Evolutionary conservation across 2,329 filamentous ascomycete species (phyloP).

Genomic region (Rhynchosporium agropyri): DNA sequence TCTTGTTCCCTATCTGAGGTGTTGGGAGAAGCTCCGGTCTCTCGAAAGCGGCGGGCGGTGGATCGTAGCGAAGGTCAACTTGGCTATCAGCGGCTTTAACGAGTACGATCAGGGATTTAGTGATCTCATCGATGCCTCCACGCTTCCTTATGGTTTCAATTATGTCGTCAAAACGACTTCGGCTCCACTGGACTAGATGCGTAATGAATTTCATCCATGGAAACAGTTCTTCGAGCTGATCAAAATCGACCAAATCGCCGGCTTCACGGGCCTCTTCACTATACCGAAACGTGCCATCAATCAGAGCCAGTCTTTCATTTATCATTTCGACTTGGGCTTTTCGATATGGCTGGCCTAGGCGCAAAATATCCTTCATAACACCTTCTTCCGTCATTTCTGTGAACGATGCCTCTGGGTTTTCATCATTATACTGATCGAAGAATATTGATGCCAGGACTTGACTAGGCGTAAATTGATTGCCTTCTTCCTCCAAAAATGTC

Average conservation of each 20-base stretch:
- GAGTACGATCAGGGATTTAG: constrained; percentile 41
- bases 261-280: constrained; percentile 40
- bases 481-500: constrained; percentile 42
- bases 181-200: constrained; percentile 50
- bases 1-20: constrained; percentile 24
- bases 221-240: constrained; percentile 49
- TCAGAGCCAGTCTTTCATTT: constrained; percentile 44
- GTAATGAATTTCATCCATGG: constrained; percentile 53
- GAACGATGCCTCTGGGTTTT: constrained; percentile 40
- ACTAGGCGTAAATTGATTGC: constrained; percentile 45
- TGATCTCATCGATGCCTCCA: constrained; percentile 46
- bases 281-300: constrained; percentile 43
- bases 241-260: constrained; percentile 45
- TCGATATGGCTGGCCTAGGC: constrained; percentile 40
- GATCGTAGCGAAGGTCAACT: constrained; percentile 27
- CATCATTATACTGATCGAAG: constrained; percentile 35
- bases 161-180: constrained; percentile 50
- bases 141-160: constrained; percentile 45
- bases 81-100: constrained; percentile 41
- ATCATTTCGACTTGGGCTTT: constrained; percentile 40
- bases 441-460: constrained; percentile 48
- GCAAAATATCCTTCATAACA: constrained; percentile 37
- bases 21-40: constrained; percentile 26
- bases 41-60: constrained; percentile 14
- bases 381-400: constrained; percentile 43